Evolutionary conservation across 2,329 filamentous ascomycete genomes (phyloP).

Genomic region (Ceratocystis albifundus): DNA sequence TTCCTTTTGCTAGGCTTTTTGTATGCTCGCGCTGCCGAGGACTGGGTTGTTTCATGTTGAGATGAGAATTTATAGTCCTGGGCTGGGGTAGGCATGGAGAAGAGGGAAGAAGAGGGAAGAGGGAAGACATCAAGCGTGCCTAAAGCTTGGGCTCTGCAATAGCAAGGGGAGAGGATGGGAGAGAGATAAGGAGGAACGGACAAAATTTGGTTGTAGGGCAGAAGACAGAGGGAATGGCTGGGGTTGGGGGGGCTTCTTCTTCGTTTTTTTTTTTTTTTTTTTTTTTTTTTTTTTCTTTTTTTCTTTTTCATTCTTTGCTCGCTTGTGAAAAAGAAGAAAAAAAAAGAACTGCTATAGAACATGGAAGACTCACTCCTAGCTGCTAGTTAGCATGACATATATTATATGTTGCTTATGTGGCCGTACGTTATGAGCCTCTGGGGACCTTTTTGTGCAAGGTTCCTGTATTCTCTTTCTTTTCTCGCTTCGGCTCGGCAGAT

Average conservation of each 20-base stretch:
- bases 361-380: not conserved
- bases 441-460: not conserved
- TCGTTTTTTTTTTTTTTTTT: too few relatives aligned
- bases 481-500: not conserved
- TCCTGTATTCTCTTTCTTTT: too few relatives aligned
- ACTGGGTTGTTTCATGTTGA: conserved; percentile 9
- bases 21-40: conserved; percentile 1
- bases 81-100: not conserved
- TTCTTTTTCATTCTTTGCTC: too few relatives aligned
- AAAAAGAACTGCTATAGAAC: conserved; percentile 4
- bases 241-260: too few relatives aligned
- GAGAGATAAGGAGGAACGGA: not conserved
- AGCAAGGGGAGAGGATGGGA: not conserved
- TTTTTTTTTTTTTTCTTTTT: too few relatives aligned
- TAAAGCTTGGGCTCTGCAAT: not conserved
- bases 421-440: not conserved
- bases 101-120: not conserved
- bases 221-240: not conserved
- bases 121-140: not conserved
- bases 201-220: not conserved
- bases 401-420: not conserved
- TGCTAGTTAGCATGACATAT: not conserved
- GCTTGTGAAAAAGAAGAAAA: not conserved
- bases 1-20: not conserved
- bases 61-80: conserved; percentile 5